Percentiles rank a stretch among this genome's conserved stretches.
These are phyloP conservation scores for Apiospora saccharicola DNA, from an alignment of 2,329 filamentous ascomycete species.

Conservation along the genomic window DNA sequence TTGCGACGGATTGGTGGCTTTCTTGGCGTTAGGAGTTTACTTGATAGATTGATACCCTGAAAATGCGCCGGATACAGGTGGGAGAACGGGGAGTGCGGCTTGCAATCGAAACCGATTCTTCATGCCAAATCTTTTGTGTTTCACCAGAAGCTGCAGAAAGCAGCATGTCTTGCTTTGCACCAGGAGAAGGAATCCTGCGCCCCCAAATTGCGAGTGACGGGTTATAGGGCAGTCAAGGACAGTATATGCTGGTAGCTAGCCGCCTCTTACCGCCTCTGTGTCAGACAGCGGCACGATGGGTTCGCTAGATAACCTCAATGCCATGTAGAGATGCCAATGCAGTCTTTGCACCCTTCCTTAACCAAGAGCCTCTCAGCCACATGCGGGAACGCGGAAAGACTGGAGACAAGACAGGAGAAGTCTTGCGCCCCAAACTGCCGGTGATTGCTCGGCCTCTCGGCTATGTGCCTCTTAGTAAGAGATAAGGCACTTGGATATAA, in stretches of 20 bases:
- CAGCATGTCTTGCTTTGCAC: background rate
- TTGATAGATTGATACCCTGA: slow-evolving; percentile 25
- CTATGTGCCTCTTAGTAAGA: slow-evolving; percentile 6
- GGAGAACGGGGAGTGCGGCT: background rate
- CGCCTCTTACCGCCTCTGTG: background rate
- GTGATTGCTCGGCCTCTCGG: background rate
- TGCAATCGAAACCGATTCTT: background rate
- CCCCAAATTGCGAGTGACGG: background rate
- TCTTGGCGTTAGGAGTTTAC: slow-evolving; percentile 26
- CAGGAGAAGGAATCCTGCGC: background rate
- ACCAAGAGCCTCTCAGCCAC: slow-evolving; percentile 1
- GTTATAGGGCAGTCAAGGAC: background rate
- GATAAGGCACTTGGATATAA: slow-evolving; percentile 11
- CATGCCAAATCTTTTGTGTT: background rate
- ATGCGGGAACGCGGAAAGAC: background rate
- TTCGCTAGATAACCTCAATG: background rate
- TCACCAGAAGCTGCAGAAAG: background rate
- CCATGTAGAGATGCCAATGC: background rate
- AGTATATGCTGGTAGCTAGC: background rate
- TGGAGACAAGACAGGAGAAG: background rate
- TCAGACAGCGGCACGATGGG: background rate
- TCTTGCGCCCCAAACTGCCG: slow-evolving; percentile 1
- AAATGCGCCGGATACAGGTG: background rate
- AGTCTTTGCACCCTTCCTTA: background rate
- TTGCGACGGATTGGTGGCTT: slow-evolving; percentile 14